Evolutionary conservation across 2,329 filamentous ascomycete species (phyloP).

Genomic region (Fusarium papillatum): DNA sequence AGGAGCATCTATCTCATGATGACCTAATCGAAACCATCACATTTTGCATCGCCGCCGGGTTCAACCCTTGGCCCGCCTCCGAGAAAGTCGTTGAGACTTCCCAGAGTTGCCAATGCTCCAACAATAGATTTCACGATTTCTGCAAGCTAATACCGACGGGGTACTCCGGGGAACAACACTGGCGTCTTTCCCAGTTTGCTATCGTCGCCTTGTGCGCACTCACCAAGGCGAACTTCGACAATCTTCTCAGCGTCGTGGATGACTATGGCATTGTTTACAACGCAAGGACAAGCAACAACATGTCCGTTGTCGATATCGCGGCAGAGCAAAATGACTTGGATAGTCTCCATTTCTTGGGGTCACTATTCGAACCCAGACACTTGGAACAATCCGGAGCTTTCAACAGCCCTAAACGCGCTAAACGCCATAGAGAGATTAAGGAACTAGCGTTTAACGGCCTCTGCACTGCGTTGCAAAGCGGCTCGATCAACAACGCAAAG

Average conservation of each 20-base stretch:
- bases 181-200: too few species aligned
- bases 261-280: too few species aligned
- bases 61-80: neutral
- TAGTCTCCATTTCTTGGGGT: rapidly evolving
- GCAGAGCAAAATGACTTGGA: neutral
- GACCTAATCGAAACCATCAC: rapidly evolving
- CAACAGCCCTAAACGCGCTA: too few species aligned
- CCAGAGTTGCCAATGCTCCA: neutral
- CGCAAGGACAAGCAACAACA: neutral
- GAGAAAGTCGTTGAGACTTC: rapidly evolving
- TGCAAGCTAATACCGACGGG: neutral
- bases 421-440: too few species aligned
- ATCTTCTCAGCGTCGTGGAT: too few species aligned
- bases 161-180: too few species aligned
- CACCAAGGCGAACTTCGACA: too few species aligned
- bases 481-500: too few species aligned
- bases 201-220: too few species aligned
- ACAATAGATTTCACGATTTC: neutral
- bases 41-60: neutral
- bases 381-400: too few species aligned
- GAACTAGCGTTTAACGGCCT: too few species aligned
- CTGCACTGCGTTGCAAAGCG: too few species aligned
- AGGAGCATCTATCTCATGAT: rapidly evolving
- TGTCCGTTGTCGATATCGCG: neutral
- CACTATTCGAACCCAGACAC: neutral